Base-by-base conservation (phyloP, 2,329 filamentous ascomycete genomes). In the Arthrobotrys entomopaga region DNA sequence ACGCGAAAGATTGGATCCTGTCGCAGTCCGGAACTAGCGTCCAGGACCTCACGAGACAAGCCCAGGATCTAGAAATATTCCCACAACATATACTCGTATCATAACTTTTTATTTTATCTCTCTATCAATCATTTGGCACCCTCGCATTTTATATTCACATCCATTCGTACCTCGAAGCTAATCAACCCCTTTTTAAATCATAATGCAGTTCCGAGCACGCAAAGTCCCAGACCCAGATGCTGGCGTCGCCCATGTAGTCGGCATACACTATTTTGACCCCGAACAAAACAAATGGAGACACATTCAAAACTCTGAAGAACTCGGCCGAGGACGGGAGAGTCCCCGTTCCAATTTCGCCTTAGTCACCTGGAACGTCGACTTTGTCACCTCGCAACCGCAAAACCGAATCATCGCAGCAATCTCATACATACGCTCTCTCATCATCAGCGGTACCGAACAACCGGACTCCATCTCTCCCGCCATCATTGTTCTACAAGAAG, bases 361-460 rank as follows among this genome's bases (percentile, higher is more conserved):
- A 15, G 52, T 74, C 22, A 74, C 70, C 20, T 74, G 70, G 70
- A 74, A 74, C 40, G 57, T 74, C 42, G 70, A 74, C 43, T 74
- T 74, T n/a, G 42, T 38, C 11, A 58, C 63, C 20, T 48, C 63
- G 3, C 60, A 74, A 34, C 70, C 70, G n/a, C 38, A 67, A 42
- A 54, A 74, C 29, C 56, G 70, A 19, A 74, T 74, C 29, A 42
- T 57, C n/a, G 63, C 70, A 13, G 70, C 70, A 3, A 50, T 74
- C 19, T 74, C 70, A 10, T 64, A 74, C 34, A 63, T 74, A 24
- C 63, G 63, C 50, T 74, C 70, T 11, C 20, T 74, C 10, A 63
- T 74, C 43, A 54, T 74, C 43, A 74, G 57, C 19, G 70, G 63
- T 6, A 64, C 69, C 54, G 61, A 65, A 4, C 20, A 50, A 7